Conservation (phyloP, 768 basidiomycete species). For the Lactifluus echinatus region DNA sequence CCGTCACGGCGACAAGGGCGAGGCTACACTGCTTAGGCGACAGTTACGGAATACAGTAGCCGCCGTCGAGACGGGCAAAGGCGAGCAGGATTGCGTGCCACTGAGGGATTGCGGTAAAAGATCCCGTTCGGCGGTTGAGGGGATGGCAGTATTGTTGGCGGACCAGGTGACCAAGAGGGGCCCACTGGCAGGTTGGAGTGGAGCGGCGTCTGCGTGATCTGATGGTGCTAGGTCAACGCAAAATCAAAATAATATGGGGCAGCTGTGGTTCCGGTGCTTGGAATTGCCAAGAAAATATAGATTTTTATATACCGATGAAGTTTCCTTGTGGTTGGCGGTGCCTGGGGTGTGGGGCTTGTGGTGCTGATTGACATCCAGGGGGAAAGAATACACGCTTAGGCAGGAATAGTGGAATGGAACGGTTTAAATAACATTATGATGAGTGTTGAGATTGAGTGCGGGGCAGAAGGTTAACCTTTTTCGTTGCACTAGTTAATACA, state of each 20-base stretch:
- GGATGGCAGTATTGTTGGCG: conserved; percentile 37
- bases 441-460: background rate
- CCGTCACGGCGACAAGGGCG: background rate
- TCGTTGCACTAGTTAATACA: no score
- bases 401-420: background rate
- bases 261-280: conserved; percentile 12
- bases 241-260: conserved; percentile 35
- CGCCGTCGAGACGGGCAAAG: background rate
- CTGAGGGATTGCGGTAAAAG: background rate
- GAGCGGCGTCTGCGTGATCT: conserved; percentile 19
- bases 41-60: background rate
- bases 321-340: background rate
- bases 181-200: conserved; percentile 29
- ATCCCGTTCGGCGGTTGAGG: conserved; percentile 25
- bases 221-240: conserved; percentile 33
- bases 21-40: background rate
- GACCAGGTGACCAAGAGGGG: conserved; percentile 44
- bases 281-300: background rate
- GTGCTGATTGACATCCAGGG: background rate
- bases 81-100: background rate
- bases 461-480: no score
- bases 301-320: background rate
- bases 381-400: background rate
- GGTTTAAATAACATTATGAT: no score
- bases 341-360: no score